Evolutionary conservation across 2,329 filamentous ascomycete genomes (phyloP), one percentile per base, ranked within the genome.

Genomic region (Cladobotryum mycophilum): DNA sequence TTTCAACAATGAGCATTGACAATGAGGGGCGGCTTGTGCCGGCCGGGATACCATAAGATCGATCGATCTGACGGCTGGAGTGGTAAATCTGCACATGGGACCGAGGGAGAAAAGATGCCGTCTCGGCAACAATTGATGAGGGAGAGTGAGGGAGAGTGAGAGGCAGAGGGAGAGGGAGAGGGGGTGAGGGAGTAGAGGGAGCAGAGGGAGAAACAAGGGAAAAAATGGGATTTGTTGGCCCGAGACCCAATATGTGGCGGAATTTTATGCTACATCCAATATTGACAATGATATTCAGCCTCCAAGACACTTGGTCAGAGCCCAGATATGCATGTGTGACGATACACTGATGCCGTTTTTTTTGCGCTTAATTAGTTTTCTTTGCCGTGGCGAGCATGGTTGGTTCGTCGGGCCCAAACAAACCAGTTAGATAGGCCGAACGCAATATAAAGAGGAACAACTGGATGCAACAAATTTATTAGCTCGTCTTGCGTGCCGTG

Each of bases 371-470:
- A 9, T 44, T 43, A n/a, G 18, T 51, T 38, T 53, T 53, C 48
- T 51, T 50, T 17, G 38, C n/a, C 12, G 22, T 8, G 15, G 35
- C 36, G 33, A 33, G 13, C 13, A 40, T 34, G 13, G 47, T 12
- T 6, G 34, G 22, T 37, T 53, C 61, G 55, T 76, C 72, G 5
- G 71, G 67, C 3, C 81, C 83, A 67, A 87, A 85, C 2, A 76
- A 36, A 1, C 83, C 84, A 14, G 75, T 50, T 5, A 87, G 67
- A 62, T 85, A 86, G 14, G 74, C 68, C 15, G 76, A 70, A 41
- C 84, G 73, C 51, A 77, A 77, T 22, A 76, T 48, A 49, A 81
- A 81, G 30, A 87, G 67, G 48, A 80, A 79, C 0, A 67, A 53
- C 77, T 80, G 53, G 15, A 46, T 47, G 38, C 9, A 22, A 11